These are phyloP conservation scores for Falciphora oryzae DNA, from an alignment of 2,329 filamentous ascomycete genomes.

Conservation along the genomic window DNA sequence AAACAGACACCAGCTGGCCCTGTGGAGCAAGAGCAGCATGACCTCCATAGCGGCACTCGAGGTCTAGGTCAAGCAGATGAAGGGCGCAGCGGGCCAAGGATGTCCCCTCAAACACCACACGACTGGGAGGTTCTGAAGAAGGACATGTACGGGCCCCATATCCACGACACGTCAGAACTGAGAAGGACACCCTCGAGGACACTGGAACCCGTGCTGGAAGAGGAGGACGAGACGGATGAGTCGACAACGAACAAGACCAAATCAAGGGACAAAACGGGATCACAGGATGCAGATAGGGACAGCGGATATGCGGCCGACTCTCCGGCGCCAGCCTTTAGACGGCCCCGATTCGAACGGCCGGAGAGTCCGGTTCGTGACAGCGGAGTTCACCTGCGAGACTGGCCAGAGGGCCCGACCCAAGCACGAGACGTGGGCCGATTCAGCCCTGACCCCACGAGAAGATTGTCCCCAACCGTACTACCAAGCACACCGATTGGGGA, in stretches of 20 bases:
- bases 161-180: neutral
- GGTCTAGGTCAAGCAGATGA: neutral
- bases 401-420: constrained; percentile 27
- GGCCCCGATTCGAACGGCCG: constrained; percentile 24
- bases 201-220: constrained; percentile 48
- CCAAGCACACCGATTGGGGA: neutral
- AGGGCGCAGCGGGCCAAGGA: neutral
- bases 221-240: constrained; percentile 41
- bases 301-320: constrained; percentile 44
- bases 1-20: too few species aligned
- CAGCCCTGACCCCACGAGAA: constrained; percentile 12
- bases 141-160: neutral
- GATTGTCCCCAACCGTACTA: neutral
- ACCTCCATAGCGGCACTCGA: neutral
- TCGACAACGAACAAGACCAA: constrained; percentile 16
- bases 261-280: constrained; percentile 16
- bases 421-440: constrained; percentile 16
- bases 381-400: constrained; percentile 49
- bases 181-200: constrained; percentile 26
- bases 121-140: neutral
- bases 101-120: neutral
- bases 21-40: neutral
- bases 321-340: constrained; percentile 31
- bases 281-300: constrained; percentile 39
- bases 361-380: constrained; percentile 42